Conservation (phyloP, 352 stramenopile genomes). For the Phytophthora pini region DNA sequence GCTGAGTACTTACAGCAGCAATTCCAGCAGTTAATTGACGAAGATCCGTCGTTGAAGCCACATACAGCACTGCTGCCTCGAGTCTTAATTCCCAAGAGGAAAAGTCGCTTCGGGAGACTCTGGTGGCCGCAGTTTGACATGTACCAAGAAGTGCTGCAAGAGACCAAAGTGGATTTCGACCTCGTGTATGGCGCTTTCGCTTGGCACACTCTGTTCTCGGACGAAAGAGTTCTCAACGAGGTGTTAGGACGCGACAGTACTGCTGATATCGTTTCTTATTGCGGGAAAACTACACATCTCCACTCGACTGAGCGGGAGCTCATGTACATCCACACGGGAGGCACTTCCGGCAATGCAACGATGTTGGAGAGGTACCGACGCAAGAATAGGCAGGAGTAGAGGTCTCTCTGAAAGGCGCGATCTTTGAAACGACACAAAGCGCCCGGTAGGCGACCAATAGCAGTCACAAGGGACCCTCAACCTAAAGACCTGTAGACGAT, state of each 20-base stretch:
- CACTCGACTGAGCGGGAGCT: constrained; percentile 42
- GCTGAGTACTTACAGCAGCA: constrained; percentile 63
- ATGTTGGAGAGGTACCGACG: constrained; percentile 72
- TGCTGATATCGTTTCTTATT: not conserved
- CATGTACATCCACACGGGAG: constrained; percentile 85
- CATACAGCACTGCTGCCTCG: constrained; percentile 31
- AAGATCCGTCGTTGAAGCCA: constrained; percentile 27
- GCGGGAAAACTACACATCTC: not conserved
- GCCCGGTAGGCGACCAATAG: not conserved
- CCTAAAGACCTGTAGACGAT: constrained; percentile 34
- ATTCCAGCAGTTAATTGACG: constrained; percentile 46
- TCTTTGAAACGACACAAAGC: constrained; percentile 32
- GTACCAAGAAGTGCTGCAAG: constrained; percentile 64
- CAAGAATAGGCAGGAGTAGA: constrained; percentile 27
- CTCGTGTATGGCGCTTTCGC: constrained; percentile 77
- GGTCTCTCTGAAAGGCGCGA: not conserved
- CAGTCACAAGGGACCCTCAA: not conserved
- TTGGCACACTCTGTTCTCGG: constrained; percentile 82
- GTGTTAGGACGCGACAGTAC: constrained; percentile 26
- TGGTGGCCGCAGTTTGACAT: constrained; percentile 60
- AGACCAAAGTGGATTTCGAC: constrained; percentile 76
- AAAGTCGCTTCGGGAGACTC: constrained; percentile 76
- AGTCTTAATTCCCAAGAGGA: constrained; percentile 54
- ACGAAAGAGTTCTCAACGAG: constrained; percentile 41
- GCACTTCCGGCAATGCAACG: constrained; percentile 71